Percentiles rank a stretch among this genome's conserved stretches.
These are phyloP conservation scores for Thermothelomyces thermophilus DNA, from an alignment of 2,329 filamentous ascomycete genomes.

Conservation along the genomic window DNA sequence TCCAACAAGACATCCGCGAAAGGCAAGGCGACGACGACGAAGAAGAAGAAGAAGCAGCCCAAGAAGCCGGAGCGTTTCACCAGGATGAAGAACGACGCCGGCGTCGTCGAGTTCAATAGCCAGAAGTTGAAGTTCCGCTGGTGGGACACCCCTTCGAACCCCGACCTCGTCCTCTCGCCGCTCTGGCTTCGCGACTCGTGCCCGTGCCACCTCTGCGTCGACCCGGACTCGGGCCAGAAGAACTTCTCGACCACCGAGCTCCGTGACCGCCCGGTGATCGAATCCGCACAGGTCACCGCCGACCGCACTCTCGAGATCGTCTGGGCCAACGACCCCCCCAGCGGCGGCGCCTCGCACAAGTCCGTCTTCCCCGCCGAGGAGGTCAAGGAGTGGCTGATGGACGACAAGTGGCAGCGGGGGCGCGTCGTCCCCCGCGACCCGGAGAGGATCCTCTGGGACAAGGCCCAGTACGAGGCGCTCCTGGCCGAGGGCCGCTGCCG, in stretches of 20 bases:
- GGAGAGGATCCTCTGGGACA: constrained; percentile 36
- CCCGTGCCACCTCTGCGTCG: constrained; percentile 45
- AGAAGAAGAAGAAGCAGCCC: background rate
- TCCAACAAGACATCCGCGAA: background rate
- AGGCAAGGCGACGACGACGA: no score
- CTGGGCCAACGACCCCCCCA: constrained; percentile 49
- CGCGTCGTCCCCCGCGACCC: background rate
- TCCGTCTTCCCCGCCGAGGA: constrained; percentile 31
- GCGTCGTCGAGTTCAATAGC: background rate
- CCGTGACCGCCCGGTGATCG: constrained; percentile 30
- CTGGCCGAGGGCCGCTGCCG: constrained; percentile 43
- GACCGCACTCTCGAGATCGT: constrained; percentile 46
- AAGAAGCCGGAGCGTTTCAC: background rate
- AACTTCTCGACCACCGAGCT: constrained; percentile 41
- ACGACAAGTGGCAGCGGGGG: background rate
- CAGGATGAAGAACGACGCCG: background rate
- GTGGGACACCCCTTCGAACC: background rate
- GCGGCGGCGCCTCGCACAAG: constrained; percentile 26
- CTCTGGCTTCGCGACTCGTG: constrained; percentile 49
- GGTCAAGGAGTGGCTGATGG: constrained; percentile 20
- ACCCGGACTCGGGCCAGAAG: constrained; percentile 54
- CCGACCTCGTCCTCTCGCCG: background rate
- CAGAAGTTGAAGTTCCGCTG: background rate
- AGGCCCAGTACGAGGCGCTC: constrained; percentile 30
- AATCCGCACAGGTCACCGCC: constrained; percentile 27